Evolutionary conservation across 2,329 filamentous ascomycete genomes (phyloP).

Genomic region (Sclerotinia glacialis): DNA sequence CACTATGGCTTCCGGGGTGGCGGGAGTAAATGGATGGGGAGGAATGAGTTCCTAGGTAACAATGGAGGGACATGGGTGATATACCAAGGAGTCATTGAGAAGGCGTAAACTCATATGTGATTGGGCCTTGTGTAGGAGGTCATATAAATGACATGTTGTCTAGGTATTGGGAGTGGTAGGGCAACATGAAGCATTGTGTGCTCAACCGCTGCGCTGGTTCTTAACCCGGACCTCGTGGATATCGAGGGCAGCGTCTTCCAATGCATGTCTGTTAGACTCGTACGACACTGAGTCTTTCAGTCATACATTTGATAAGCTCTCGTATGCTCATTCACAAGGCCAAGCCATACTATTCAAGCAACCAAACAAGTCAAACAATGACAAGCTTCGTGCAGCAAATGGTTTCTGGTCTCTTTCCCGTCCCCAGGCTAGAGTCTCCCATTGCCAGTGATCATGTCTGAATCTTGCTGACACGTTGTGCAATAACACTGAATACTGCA

Average conservation of each 20-base stretch:
- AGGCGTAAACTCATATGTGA: background rate
- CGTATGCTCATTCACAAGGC: background rate
- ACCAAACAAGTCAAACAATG: background rate
- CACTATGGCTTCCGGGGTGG: constrained; percentile 5
- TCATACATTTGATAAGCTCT: background rate
- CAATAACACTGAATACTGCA: constrained; percentile 87
- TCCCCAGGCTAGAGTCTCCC: background rate
- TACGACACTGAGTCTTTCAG: background rate
- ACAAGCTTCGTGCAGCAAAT: background rate
- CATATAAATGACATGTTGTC: background rate
- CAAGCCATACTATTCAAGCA: background rate
- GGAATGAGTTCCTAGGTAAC: background rate
- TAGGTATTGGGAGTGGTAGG: background rate
- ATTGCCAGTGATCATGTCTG: constrained; percentile 21
- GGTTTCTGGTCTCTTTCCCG: background rate
- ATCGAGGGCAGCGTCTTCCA: constrained; percentile 1
- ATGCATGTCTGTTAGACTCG: background rate
- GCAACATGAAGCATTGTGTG: background rate
- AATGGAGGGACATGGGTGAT: background rate
- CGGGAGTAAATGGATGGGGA: background rate
- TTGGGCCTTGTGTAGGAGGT: background rate
- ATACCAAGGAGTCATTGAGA: constrained; percentile 5
- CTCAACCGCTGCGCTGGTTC: background rate
- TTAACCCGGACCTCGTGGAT: background rate
- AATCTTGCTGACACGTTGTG: constrained; percentile 66